Conservation (phyloP, 352 stramenopile species). For the Phytopythium sindhum region DNA sequence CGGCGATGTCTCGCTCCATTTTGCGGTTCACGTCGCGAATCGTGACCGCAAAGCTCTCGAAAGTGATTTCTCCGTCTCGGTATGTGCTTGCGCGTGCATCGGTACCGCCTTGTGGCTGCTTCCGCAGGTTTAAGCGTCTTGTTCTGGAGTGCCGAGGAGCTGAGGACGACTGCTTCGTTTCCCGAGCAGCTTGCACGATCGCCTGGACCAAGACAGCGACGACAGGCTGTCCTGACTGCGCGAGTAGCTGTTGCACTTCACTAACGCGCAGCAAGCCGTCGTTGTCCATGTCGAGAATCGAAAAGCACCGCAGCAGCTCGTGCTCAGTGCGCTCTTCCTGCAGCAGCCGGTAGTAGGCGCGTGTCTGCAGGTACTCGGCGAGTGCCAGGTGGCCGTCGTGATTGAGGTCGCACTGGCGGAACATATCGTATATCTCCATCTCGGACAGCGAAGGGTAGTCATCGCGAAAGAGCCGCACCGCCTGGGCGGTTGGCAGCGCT, state of each 20-base stretch:
- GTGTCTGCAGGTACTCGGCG: slow-evolving; percentile 54
- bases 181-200: slow-evolving; percentile 39
- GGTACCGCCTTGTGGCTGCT: neutral
- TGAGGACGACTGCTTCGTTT: slow-evolving; percentile 23
- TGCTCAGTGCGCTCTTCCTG: slow-evolving; percentile 50
- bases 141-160: neutral
- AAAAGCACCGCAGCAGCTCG: slow-evolving; percentile 57
- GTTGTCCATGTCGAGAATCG: slow-evolving; percentile 55
- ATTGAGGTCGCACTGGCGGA: slow-evolving; percentile 60
- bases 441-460: slow-evolving; percentile 61
- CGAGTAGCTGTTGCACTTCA: slow-evolving; percentile 47
- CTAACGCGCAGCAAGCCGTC: slow-evolving; percentile 50
- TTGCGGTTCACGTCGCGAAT: slow-evolving; percentile 62
- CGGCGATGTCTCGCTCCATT: slow-evolving; percentile 60
- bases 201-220: slow-evolving; percentile 45
- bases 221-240: slow-evolving; percentile 42
- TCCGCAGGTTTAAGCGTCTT: slow-evolving; percentile 2
- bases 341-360: slow-evolving; percentile 50
- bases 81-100: slow-evolving; percentile 11
- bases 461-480: slow-evolving; percentile 57
- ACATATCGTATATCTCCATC: slow-evolving; percentile 54
- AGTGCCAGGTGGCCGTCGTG: slow-evolving; percentile 53
- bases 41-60: slow-evolving; percentile 50
- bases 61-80: slow-evolving; percentile 61
- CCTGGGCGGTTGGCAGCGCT: slow-evolving; percentile 33